phyloP scores from a whole-genome alignment of 306 rosid genomes.

The Gillenia trifoliata region DNA sequence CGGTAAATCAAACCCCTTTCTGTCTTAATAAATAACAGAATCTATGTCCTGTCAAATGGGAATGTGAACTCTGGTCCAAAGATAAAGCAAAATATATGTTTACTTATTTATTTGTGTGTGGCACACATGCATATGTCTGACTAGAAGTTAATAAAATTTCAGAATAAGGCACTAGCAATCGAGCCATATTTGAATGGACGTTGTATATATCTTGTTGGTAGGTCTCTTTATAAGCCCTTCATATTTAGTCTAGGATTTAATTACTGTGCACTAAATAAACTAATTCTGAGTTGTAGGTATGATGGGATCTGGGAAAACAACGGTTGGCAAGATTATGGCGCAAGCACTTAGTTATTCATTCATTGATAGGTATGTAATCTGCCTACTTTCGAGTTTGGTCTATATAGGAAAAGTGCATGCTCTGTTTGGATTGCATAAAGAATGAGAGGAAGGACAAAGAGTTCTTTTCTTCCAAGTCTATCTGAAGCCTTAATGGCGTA shows the following conservation, averaged over 20 bases:
- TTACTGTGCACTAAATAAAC: conserved; percentile 13
- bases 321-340: conserved; percentile 84
- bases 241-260: conserved; percentile 10
- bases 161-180: conserved; percentile 66
- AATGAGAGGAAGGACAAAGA: conserved; percentile 7
- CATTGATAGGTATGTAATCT: conserved; percentile 63
- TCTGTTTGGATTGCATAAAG: neutral
- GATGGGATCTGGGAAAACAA: conserved; percentile 99
- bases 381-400: conserved; percentile 13
- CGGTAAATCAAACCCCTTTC: neutral
- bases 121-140: conserved; percentile 30
- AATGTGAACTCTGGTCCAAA: neutral
- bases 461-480: conserved; percentile 1
- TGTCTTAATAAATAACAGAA: neutral
- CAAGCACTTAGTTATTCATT: conserved; percentile 74
- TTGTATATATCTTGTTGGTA: conserved; percentile 93
- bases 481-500: conserved; percentile 3
- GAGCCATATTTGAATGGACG: conserved; percentile 75
- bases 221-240: conserved; percentile 43
- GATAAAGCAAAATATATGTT: neutral
- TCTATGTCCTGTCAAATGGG: neutral
- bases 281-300: conserved; percentile 64
- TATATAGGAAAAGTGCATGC: neutral
- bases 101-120: neutral
- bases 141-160: conserved; percentile 52